phyloP scores from a whole-genome alignment of 2,329 filamentous ascomycete species.

The Penicillium sp. region DNA sequence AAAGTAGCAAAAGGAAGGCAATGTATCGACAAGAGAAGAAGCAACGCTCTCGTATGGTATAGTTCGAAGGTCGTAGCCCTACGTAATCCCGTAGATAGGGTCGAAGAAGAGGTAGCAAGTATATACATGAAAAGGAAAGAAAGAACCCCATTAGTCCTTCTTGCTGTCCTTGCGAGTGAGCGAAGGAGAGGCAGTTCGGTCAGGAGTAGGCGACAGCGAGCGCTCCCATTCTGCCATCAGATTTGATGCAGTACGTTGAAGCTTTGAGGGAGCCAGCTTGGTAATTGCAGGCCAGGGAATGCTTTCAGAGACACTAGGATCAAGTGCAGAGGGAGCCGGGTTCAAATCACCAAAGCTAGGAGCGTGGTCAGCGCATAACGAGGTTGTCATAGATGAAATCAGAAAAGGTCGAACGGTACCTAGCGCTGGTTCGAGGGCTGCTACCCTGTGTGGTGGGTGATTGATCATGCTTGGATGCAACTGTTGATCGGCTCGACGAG shows the following conservation, averaged over 20 bases:
- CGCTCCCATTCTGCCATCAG: slow-evolving; percentile 92
- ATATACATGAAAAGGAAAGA: slow-evolving; percentile 20
- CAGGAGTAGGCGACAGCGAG: slow-evolving; percentile 58
- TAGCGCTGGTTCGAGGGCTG: slow-evolving; percentile 55
- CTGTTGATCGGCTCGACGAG: slow-evolving; percentile 50
- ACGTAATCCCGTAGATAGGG: slow-evolving; percentile 28
- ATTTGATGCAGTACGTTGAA: slow-evolving; percentile 78
- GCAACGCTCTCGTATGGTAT: slow-evolving; percentile 29
- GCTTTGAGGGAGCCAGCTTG: slow-evolving; percentile 68
- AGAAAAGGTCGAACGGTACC: slow-evolving; percentile 41
- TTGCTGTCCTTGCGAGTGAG: slow-evolving; percentile 30
- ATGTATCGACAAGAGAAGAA: slow-evolving; percentile 14
- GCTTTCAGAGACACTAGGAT: slow-evolving; percentile 38
- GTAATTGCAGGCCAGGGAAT: slow-evolving; percentile 69
- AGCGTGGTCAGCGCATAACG: slow-evolving; percentile 30
- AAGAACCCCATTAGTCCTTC: slow-evolving; percentile 27
- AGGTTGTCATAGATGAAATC: slow-evolving; percentile 28
- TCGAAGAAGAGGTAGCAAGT: slow-evolving; percentile 21
- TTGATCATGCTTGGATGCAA: slow-evolving; percentile 49
- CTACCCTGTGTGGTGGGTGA: slow-evolving; percentile 46
- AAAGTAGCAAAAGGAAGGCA: slow-evolving; percentile 10
- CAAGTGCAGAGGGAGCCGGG: slow-evolving; percentile 27
- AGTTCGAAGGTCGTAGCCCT: slow-evolving; percentile 33
- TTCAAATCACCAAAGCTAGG: slow-evolving; percentile 42
- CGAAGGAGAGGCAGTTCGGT: slow-evolving; percentile 22